These are phyloP conservation scores for Pleurotus cornucopiae DNA, from an alignment of 768 basidiomycete genomes.

Conservation along the genomic window DNA sequence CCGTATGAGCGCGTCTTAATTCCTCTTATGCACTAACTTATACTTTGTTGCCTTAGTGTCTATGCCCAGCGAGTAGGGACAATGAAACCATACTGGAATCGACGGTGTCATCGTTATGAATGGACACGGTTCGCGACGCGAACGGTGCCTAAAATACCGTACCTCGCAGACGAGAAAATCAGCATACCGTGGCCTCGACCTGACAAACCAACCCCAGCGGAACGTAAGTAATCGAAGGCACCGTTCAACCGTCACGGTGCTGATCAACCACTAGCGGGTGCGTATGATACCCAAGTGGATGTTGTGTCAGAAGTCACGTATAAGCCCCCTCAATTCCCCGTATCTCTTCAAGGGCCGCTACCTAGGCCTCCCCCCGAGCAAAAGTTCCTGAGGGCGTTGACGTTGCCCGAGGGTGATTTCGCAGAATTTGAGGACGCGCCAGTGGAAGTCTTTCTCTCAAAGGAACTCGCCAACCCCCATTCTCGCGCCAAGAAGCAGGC, in stretches of 20 bases:
- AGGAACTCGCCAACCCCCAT: slow-evolving; percentile 79
- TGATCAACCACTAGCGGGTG: slow-evolving; percentile 32
- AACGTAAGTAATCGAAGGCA: slow-evolving; percentile 30
- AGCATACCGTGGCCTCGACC: slow-evolving; percentile 70
- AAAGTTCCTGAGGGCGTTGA: slow-evolving; percentile 50
- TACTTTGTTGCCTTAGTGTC: slow-evolving; percentile 41
- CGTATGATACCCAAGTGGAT: slow-evolving; percentile 64
- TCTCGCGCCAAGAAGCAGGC: slow-evolving; percentile 77
- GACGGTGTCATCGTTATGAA: slow-evolving; percentile 48
- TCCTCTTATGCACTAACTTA: background rate
- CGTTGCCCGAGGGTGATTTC: slow-evolving; percentile 45
- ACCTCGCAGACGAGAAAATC: slow-evolving; percentile 35
- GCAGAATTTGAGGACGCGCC: slow-evolving; percentile 39
- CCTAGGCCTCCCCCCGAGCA: slow-evolving; percentile 45
- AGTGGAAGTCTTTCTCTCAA: slow-evolving; percentile 59
- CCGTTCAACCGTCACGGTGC: background rate
- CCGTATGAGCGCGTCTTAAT: slow-evolving; percentile 37
- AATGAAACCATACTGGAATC: slow-evolving; percentile 57
- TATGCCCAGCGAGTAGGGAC: slow-evolving; percentile 72
- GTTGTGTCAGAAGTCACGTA: slow-evolving; percentile 70
- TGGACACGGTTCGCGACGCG: slow-evolving; percentile 73
- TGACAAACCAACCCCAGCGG: slow-evolving; percentile 33
- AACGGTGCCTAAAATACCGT: slow-evolving; percentile 55
- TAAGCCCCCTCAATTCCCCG: slow-evolving; percentile 50
- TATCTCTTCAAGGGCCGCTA: slow-evolving; percentile 28